phyloP scores from a whole-genome alignment of 495 filamentous ascomycete genomes.

The Halenospora varia region DNA sequence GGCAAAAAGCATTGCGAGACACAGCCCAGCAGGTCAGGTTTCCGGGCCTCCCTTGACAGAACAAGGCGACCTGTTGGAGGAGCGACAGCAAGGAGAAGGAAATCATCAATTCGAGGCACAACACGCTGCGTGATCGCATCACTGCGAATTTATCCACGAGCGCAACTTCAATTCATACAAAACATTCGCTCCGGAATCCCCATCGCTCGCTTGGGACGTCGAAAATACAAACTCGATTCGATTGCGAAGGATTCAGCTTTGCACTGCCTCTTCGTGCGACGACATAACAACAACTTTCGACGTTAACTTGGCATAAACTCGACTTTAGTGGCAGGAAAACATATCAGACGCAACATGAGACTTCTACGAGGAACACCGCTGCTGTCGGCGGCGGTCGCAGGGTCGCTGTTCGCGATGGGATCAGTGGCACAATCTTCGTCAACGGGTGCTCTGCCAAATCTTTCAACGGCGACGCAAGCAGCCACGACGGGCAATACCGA shows the following conservation, averaged over 20 bases:
- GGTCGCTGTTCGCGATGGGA: constrained; percentile 9
- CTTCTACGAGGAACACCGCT: constrained; percentile 5
- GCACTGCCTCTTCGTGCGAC: background rate
- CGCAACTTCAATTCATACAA: background rate
- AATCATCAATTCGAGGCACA: background rate
- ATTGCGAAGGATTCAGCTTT: background rate
- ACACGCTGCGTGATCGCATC: background rate
- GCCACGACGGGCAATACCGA: background rate
- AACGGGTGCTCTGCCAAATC: constrained; percentile 5
- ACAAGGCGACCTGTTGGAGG: background rate
- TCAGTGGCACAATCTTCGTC: background rate
- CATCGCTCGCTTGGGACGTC: background rate
- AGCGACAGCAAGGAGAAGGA: background rate
- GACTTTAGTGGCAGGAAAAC: background rate
- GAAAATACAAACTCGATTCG: background rate
- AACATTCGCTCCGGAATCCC: background rate
- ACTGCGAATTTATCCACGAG: background rate
- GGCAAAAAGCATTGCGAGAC: background rate
- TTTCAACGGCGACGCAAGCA: background rate
- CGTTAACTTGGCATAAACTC: background rate
- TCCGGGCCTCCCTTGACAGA: background rate
- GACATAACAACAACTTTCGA: background rate
- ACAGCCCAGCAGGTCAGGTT: background rate
- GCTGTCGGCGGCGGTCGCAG: constrained; percentile 2
- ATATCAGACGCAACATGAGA: constrained; percentile 13